Evolutionary conservation across 768 basidiomycete genomes (phyloP), one percentile per base, ranked within the genome.

Genomic region (Mycena haematopus): DNA sequence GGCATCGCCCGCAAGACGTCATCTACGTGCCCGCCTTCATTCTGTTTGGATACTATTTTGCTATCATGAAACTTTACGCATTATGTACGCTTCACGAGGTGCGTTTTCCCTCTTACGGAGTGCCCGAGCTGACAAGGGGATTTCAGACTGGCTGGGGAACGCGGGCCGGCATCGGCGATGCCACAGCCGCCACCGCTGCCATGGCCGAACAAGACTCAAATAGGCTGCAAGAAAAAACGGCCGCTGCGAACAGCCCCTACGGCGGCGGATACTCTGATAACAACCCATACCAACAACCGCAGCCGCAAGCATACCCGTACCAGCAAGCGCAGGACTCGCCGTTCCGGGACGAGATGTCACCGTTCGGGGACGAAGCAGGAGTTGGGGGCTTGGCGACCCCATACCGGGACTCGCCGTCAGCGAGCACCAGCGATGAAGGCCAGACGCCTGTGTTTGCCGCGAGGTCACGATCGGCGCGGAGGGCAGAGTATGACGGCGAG

Each of bases 51-150:
- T 96, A 96, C 73, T 96, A 96, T 77, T 96, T 96, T 71, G 89
- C 93, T 19, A 78, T 96, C 69, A 96, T 98, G 94, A 96, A 96
- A 77, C 67, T 96, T 47, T 96, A 96, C 74, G 94, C 94, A 33
- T 79, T 95, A 46, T 88, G 87, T 73, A 96, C 94, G 55, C 81
- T 96, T 59, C 95, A 96, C 77, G 93, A 96, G 82, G 89, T 89
- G 56, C 40, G 53, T 22, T 50, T 50, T 50, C 19, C 2, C 17
- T 22, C 27, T 8, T 0, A 7, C 19, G n/a, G 13, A 13, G 8
- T 44, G 11, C 19, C 64, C 52, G 31, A 45, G 14, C 55, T 61
- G 22, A 62, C 53, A 49, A 6, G 56, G n/a, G 29, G 25, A 62
- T 53, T 65, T 7, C 62, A 92, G 88, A 95, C 93, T 71, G 94